These are phyloP conservation scores for Talaromyces sp. DNA, from an alignment of 2,329 filamentous ascomycete species.

Conservation along the genomic window DNA sequence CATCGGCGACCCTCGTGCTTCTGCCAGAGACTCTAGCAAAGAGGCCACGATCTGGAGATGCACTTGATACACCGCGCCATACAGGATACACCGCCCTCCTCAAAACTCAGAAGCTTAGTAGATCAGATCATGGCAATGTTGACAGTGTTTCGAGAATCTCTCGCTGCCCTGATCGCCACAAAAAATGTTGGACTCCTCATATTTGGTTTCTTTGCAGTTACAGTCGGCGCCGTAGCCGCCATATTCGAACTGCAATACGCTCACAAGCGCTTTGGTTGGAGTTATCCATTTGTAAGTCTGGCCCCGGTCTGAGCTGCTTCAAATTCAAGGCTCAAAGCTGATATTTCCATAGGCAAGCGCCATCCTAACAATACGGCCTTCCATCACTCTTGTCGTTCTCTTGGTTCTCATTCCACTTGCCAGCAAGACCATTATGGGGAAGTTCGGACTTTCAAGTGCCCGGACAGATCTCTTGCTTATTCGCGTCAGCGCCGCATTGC, in stretches of 20 bases:
- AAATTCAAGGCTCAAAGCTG: conserved; percentile 9
- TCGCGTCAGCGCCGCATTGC: conserved; percentile 12
- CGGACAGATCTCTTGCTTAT: conserved; percentile 13
- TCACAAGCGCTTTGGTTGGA: conserved; percentile 17
- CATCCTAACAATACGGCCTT: conserved; percentile 14
- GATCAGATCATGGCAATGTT: conserved; percentile 10
- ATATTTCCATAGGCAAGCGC: conserved; percentile 12
- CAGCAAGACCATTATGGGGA: conserved; percentile 9
- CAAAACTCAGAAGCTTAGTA: conserved; percentile 1
- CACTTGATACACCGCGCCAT: conserved; percentile 4
- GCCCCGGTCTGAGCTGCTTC: background rate
- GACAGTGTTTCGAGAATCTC: conserved; percentile 10
- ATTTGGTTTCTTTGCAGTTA: conserved; percentile 17
- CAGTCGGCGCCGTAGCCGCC: conserved; percentile 11
- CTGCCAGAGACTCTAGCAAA: conserved; percentile 14
- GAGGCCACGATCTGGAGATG: conserved; percentile 9
- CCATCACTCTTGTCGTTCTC: conserved; percentile 12
- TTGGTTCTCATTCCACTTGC: conserved; percentile 14
- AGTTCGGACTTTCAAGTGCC: conserved; percentile 8
- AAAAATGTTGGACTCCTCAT: conserved; percentile 7
- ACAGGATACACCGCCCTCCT: conserved; percentile 2
- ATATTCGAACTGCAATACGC: conserved; percentile 13
- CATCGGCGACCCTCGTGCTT: conserved; percentile 13
- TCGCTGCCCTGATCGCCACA: conserved; percentile 8
- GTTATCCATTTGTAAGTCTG: conserved; percentile 12